These are phyloP conservation scores for Apodospora peruviana DNA, from an alignment of 495 filamentous ascomycete genomes.

Conservation along the genomic window DNA sequence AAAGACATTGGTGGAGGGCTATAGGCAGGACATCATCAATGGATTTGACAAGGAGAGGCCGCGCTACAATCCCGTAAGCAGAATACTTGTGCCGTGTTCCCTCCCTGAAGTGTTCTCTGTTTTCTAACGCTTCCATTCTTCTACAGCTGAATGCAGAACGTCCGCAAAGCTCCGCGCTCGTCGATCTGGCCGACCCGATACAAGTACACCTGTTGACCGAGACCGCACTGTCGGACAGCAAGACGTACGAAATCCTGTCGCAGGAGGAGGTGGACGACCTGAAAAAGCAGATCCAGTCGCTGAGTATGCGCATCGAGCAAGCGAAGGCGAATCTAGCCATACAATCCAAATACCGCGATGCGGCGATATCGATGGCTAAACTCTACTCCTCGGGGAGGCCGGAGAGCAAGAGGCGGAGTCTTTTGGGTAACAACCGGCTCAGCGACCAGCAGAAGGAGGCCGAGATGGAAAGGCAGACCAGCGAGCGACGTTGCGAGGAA, in stretches of 20 bases:
- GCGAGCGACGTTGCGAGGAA: slow-evolving; percentile 78
- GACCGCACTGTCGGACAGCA: slow-evolving; percentile 84
- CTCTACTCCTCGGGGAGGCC: slow-evolving; percentile 53
- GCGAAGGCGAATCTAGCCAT: slow-evolving; percentile 78
- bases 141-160: slow-evolving; percentile 6
- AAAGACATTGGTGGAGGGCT: slow-evolving; percentile 41
- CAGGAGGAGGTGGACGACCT: slow-evolving; percentile 85
- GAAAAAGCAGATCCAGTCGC: slow-evolving; percentile 72
- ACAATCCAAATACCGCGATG: slow-evolving; percentile 90
- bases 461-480: slow-evolving; percentile 68
- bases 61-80: slow-evolving; percentile 41
- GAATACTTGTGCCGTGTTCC: not conserved
- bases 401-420: slow-evolving; percentile 43
- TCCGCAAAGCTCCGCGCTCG: slow-evolving; percentile 29
- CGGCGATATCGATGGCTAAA: slow-evolving; percentile 75
- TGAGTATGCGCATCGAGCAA: slow-evolving; percentile 71
- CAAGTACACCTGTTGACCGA: slow-evolving; percentile 85
- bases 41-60: slow-evolving; percentile 40
- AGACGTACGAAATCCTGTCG: slow-evolving; percentile 75
- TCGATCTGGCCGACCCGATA: slow-evolving; percentile 50
- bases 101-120: not conserved
- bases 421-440: slow-evolving; percentile 44
- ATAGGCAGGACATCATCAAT: slow-evolving; percentile 37
- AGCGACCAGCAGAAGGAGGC: slow-evolving; percentile 49
- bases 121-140: not conserved